Conservation (phyloP, 306 rosid genomes). For the Heteromeles arbutifolia region DNA sequence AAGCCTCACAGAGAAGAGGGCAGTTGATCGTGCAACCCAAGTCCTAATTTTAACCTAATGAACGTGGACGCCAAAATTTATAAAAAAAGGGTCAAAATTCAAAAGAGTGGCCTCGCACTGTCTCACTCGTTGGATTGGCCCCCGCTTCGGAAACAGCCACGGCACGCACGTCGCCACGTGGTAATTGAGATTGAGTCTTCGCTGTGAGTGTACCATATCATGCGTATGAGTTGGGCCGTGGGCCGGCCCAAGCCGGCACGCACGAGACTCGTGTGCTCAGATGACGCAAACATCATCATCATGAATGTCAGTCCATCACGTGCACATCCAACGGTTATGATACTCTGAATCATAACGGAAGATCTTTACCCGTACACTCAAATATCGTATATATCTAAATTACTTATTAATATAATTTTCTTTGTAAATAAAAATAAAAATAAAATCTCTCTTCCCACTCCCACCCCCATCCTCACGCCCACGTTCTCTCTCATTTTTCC, state of each 20-base stretch:
- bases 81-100: background rate
- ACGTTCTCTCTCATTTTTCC: too few relatives aligned
- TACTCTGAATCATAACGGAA: constrained; percentile 1
- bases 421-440: too few relatives aligned
- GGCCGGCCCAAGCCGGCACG: constrained; percentile 24
- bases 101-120: background rate
- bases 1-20: background rate
- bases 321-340: constrained; percentile 31
- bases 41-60: background rate
- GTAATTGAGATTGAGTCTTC: constrained; percentile 12
- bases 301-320: constrained; percentile 19
- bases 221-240: constrained; percentile 1
- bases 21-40: background rate
- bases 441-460: too few relatives aligned
- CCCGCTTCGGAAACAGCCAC: background rate
- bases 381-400: background rate
- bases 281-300: constrained; percentile 1
- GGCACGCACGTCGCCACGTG: constrained; percentile 10
- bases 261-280: constrained; percentile 26
- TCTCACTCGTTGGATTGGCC: background rate
- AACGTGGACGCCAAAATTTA: background rate
- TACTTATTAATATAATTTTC: too few relatives aligned
- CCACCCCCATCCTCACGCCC: too few relatives aligned
- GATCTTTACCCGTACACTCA: background rate
- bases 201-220: background rate